Conservation (phyloP, 306 rosid genomes). For the Ormosia semicastrata region DNA sequence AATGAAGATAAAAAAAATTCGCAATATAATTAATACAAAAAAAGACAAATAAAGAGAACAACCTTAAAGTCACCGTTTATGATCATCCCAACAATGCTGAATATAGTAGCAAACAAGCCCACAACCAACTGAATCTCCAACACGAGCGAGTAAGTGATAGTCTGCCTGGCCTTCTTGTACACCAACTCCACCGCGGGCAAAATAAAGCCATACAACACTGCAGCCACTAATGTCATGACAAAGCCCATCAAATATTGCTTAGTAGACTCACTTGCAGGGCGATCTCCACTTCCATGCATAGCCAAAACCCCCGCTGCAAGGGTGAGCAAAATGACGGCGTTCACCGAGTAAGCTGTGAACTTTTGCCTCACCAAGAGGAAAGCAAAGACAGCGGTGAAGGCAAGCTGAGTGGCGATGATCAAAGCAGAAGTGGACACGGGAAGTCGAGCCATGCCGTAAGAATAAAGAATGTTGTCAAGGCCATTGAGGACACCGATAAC, state of each 20-base stretch:
- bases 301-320: constrained; percentile 52
- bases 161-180: constrained; percentile 17
- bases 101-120: constrained; percentile 44
- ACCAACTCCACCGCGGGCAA: constrained; percentile 57
- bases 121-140: constrained; percentile 63
- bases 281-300: constrained; percentile 32
- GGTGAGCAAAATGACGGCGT: constrained; percentile 50
- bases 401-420: constrained; percentile 48
- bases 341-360: constrained; percentile 13
- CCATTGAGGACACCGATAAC: constrained; percentile 27
- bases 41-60: too few species aligned
- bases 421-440: constrained; percentile 13
- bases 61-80: constrained; percentile 67
- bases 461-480: constrained; percentile 50
- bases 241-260: constrained; percentile 48
- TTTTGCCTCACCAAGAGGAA: constrained; percentile 25
- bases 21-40: neutral
- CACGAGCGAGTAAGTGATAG: too few species aligned
- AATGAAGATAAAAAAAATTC: neutral
- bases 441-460: constrained; percentile 40
- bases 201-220: constrained; percentile 48
- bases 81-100: constrained; percentile 58
- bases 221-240: constrained; percentile 49
- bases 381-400: constrained; percentile 45
- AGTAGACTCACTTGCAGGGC: constrained; percentile 9